Percentiles rank a stretch among this genome's conserved stretches.
These are phyloP conservation scores for Didymella glomerata DNA, from an alignment of 2,329 filamentous ascomycete species.

Conservation along the genomic window DNA sequence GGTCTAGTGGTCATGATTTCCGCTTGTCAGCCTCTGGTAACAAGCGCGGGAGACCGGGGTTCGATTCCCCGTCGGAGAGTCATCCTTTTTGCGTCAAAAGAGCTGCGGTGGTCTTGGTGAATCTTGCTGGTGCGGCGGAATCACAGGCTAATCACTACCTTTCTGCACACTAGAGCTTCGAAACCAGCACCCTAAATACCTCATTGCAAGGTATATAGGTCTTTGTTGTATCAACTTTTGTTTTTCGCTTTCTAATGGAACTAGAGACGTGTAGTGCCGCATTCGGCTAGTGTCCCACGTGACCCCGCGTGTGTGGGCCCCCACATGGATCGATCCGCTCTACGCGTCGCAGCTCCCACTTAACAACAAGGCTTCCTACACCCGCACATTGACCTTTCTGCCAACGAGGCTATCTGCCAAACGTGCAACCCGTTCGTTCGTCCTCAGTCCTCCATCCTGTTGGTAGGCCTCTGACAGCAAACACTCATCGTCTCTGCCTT, in stretches of 20 bases:
- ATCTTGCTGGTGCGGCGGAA: not conserved
- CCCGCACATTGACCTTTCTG: not conserved
- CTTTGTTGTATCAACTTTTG: not conserved
- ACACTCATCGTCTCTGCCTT: slow-evolving; percentile 1
- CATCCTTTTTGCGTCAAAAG: slow-evolving; percentile 14
- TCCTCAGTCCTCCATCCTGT: slow-evolving; percentile 8
- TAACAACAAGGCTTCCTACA: not conserved
- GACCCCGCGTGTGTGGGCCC: not conserved
- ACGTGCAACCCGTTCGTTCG: slow-evolving; percentile 3
- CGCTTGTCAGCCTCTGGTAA: slow-evolving; percentile 19
- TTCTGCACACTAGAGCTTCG: not conserved
- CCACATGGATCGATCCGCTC: too few relatives aligned
- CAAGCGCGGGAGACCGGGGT: slow-evolving; percentile 23
- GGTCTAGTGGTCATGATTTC: slow-evolving; percentile 26
- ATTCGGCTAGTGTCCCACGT: not conserved
- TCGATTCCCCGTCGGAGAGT: slow-evolving; percentile 25
- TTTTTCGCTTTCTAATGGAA: not conserved
- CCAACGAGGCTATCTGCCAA: not conserved
- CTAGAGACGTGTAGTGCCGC: not conserved
- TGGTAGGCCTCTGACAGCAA: not conserved
- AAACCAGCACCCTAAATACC: not conserved
- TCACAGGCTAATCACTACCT: not conserved
- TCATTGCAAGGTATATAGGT: not conserved
- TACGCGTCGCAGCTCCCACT: not conserved
- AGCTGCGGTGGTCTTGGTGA: not conserved